Percentiles rank a stretch among this genome's conserved stretches.
phyloP scores from a whole-genome alignment of 2,329 filamentous ascomycete species.

The Tolypocladium nubicola region DNA sequence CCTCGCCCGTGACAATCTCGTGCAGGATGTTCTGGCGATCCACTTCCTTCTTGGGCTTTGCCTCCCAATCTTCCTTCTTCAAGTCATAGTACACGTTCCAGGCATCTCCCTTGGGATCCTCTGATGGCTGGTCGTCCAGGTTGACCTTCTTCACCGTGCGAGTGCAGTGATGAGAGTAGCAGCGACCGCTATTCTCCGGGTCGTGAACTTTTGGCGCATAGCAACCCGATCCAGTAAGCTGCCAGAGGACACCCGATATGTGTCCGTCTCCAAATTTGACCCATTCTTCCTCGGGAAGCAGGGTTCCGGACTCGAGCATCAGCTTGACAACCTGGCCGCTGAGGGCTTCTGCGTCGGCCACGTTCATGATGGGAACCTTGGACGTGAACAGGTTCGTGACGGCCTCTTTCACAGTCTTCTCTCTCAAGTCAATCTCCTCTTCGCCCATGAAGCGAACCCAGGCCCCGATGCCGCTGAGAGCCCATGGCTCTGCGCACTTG shows the following conservation, averaged over 20 bases:
- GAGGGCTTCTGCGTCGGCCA: conserved; percentile 85
- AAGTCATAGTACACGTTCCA: conserved; percentile 88
- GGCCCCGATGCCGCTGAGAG: conserved; percentile 71
- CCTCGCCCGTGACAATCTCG: conserved; percentile 89
- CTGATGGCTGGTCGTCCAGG: conserved; percentile 60
- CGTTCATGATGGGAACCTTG: conserved; percentile 97
- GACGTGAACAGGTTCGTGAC: conserved; percentile 81
- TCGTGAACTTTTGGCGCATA: conserved; percentile 81
- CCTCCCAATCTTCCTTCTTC: conserved; percentile 63
- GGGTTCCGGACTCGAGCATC: conserved; percentile 68
- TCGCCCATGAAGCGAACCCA: conserved; percentile 89
- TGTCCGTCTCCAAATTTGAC: conserved; percentile 76
- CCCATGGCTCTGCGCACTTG: conserved; percentile 85
- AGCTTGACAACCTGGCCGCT: conserved; percentile 65
- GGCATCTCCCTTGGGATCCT: conserved; percentile 63
- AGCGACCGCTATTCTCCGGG: conserved; percentile 58
- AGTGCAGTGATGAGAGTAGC: conserved; percentile 91
- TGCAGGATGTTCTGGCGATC: conserved; percentile 90
- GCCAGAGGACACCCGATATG: conserved; percentile 85
- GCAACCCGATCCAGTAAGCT: conserved; percentile 83
- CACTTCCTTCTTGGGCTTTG: conserved; percentile 73
- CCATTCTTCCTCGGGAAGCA: conserved; percentile 93
- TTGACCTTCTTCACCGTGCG: conserved; percentile 92
- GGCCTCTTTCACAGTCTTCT: conserved; percentile 76
- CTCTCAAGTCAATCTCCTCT: conserved; percentile 78